Base-by-base conservation (phyloP, 139 green algal genomes). In the Volvox reticuliferus region DNA sequence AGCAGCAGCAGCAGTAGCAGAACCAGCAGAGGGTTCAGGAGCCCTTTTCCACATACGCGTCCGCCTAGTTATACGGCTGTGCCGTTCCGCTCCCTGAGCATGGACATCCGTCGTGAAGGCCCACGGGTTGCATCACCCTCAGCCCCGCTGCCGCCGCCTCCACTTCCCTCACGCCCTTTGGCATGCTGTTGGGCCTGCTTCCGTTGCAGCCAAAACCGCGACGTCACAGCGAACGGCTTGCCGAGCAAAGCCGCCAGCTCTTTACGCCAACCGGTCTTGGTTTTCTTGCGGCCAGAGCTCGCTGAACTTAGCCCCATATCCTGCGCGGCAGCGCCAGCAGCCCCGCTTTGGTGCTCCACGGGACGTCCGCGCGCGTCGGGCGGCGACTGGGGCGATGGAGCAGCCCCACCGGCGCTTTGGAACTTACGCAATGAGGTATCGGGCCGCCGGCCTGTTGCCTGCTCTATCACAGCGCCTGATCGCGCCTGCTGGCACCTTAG, bases 31-130 rank as follows among this genome's bases (percentile, higher is more conserved):
- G 44, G 44, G 44, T 55, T 55, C 44, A 55, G 44, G 9, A 55
- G 5, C 44, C 44, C 44, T 9, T 55, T 55, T 5, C 44, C 5
- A 55, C 44, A 5, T 55, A 55, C 44, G 5, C 44, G 44, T 55
- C 5, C 9, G 44, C 44, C 44, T 55, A 55, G 18, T 20, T 79
- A 79, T 6, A 30, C 18, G 26, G 32, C 76, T 44, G 78, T 84
- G 36, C 78, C 35, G 78, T 84, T 84, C 36, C 32, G 36, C 78
- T 84, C 78, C 36, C 37, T 30, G 6, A 84, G 78, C 78, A 84
- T 79, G 71, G 71, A 79, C 26, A 20, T 79, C 71, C 71, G 71
- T 20, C 71, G 71, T 20, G 71, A n/a, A 35, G 71, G 3, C 2
- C 6, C 71, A 33, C 28, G 26, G 28, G 71, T 28, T 26, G 22